These are phyloP conservation scores for Globisporangium emineosum DNA, from an alignment of 352 stramenopile species.

Conservation along the genomic window DNA sequence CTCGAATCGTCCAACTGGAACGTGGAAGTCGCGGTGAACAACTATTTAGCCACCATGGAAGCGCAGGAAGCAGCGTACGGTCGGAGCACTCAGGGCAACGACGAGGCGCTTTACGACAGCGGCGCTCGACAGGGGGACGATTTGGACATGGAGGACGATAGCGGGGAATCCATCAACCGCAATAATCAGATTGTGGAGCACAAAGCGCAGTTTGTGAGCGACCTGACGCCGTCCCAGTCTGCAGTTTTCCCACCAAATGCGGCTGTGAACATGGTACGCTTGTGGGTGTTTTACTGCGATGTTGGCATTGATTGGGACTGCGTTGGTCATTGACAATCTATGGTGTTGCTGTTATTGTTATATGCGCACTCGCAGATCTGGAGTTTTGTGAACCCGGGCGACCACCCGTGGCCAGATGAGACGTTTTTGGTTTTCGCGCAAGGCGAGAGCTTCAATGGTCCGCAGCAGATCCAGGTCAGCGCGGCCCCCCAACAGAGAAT, in stretches of 20 bases:
- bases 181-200: conserved; percentile 24
- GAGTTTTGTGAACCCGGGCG: conserved; percentile 73
- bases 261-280: conserved; percentile 56
- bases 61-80: conserved; percentile 18
- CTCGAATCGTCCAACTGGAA: conserved; percentile 89
- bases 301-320: neutral
- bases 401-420: conserved; percentile 47
- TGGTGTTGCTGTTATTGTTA: neutral
- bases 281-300: neutral
- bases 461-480: conserved; percentile 48
- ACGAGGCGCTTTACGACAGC: conserved; percentile 11
- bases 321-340: neutral
- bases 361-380: conserved; percentile 39
- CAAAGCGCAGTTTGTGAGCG: conserved; percentile 62
- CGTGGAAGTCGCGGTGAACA: conserved; percentile 81
- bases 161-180: neutral
- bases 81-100: neutral
- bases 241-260: conserved; percentile 48
- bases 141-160: conserved; percentile 55
- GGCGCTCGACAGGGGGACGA: conserved; percentile 23
- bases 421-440: conserved; percentile 68
- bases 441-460: conserved; percentile 58
- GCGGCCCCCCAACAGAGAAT: conserved; percentile 44
- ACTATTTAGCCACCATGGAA: conserved; percentile 73
- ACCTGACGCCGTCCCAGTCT: conserved; percentile 57